Base-by-base conservation (phyloP, 129 eudicot genomes). In the Helianthus tuberosus region DNA sequence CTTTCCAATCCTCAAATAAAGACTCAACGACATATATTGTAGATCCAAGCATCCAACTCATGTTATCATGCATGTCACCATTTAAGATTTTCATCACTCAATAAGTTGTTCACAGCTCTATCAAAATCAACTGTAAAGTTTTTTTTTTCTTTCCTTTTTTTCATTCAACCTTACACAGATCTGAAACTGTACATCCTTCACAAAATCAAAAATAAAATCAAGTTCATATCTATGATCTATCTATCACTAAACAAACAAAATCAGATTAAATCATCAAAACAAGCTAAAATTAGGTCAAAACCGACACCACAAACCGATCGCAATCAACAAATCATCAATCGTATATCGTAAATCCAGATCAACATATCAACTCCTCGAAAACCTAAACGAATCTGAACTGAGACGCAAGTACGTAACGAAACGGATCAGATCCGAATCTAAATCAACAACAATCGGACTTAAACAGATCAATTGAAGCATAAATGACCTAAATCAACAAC, bases 401-500 rank as follows among this genome's bases (percentile, higher is more conserved):
- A 74, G 17, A 67, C 39, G 3, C 1, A 68, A 14, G 7, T 4
- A 49, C 53, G 5, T 69, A 49, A 8, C 43, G 23, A 65, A 8
- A 70, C 1, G 36, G 39, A 55, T 63, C 50, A 73, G 75, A 80
- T 80, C 80, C 76, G 65, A 25, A 51, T 16, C 20, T 23, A 13
- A 60, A 74, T 80, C 61, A 68, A 32, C 50, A 58, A 57, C 36
- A 52, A 78, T 27, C 12, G 25, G 13, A 65, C 9, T 75, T 16
- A 5, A 68, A 32, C 44, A 50, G 5, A 51, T 66, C 58, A 75
- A 53, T 39, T 14, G 29, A 36, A 63, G 76, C 58, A 15, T 3
- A 7, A 71, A 32, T 39, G 5, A 52, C 6, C 39, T 23, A 52
- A 60, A 74, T 80, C 53, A 68, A 32, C 50, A 58, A 57, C 36